phyloP scores from a whole-genome alignment of 2,329 filamentous ascomycete species.

The Dothideomycetes sp. region DNA sequence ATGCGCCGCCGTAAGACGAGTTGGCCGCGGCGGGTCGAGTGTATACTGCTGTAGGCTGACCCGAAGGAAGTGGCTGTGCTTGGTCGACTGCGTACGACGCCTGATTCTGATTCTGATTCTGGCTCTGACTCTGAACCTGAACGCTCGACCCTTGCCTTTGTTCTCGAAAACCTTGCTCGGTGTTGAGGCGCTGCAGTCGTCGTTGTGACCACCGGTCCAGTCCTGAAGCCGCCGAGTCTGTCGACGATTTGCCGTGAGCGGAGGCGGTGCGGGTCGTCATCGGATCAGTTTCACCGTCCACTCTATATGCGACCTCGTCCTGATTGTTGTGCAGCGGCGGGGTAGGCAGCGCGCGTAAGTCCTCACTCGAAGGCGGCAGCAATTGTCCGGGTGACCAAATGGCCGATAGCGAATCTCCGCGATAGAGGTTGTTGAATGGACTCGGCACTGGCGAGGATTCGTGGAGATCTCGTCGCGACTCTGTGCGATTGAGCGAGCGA shows the following conservation, averaged over 20 bases:
- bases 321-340: no score
- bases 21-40: not conserved
- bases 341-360: no score
- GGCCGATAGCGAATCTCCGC: slow-evolving; percentile 1
- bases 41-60: not conserved
- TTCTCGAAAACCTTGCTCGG: slow-evolving; percentile 27
- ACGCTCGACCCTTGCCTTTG: slow-evolving; percentile 17
- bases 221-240: slow-evolving; percentile 19
- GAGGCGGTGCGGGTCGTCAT: slow-evolving; percentile 6
- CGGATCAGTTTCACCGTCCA: not conserved
- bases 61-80: not conserved
- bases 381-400: slow-evolving; percentile 5
- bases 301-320: not conserved
- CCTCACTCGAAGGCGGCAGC: not conserved
- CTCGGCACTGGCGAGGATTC: not conserved
- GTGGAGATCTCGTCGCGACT: not conserved
- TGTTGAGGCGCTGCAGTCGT: slow-evolving; percentile 26
- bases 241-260: slow-evolving; percentile 18
- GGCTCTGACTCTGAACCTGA: no score
- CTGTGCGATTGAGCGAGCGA: no score
- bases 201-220: slow-evolving; percentile 26
- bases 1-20: not conserved
- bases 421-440: not conserved
- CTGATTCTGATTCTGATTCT: no score
- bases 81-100: not conserved